Evolutionary conservation across 495 filamentous ascomycete genomes (phyloP), one percentile per base, ranked within the genome.

Genomic region (Neurospora discreta): DNA sequence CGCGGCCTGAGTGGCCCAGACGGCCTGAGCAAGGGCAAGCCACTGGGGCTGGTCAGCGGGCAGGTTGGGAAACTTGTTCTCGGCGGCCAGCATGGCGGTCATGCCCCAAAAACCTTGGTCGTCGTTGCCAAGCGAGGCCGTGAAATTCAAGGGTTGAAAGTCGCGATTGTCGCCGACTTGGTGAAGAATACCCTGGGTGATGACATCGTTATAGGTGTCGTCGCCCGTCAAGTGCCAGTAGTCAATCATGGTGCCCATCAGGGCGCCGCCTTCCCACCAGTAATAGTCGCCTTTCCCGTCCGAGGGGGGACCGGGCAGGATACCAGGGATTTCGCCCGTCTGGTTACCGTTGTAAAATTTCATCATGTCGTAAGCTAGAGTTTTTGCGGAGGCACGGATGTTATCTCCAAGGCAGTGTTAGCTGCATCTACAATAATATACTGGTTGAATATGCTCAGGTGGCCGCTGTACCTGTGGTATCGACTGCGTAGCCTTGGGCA

Each of bases 41-140:
- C 92, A 95, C 58, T 90, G 89, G 23, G 87, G 89, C 73, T 88
- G 75, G 69, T 85, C 88, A 10, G 76, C 73, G 5, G 86, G 81
- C 15, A 88, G 85, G 72, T 91, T 81, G 20, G 91, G 91, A 74
- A 90, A 94, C 70, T 86, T 86, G 72, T 89, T 84, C 77, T 96
- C 93, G 52, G 90, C 88, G 3, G 92, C 93, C 13, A 90, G 85
- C 79, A 96, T 90, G 38, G 90, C 88, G n/a, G 90, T 87, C 74
- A 94, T 84, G 33, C 84, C 91, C 93, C 93, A 96, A 77, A 94
- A 94, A 1, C 90, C 90, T 78, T 94, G 92, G 72, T 94, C 92
- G 75, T 94, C 92, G 76, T 94, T 94, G 39, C 92, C 92, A 65
- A 91, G 85, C 0, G 89, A 89, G 71, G 88, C 87, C 36, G 89